phyloP scores from a whole-genome alignment of 2,329 filamentous ascomycete species.

The Fusarium sp. region DNA sequence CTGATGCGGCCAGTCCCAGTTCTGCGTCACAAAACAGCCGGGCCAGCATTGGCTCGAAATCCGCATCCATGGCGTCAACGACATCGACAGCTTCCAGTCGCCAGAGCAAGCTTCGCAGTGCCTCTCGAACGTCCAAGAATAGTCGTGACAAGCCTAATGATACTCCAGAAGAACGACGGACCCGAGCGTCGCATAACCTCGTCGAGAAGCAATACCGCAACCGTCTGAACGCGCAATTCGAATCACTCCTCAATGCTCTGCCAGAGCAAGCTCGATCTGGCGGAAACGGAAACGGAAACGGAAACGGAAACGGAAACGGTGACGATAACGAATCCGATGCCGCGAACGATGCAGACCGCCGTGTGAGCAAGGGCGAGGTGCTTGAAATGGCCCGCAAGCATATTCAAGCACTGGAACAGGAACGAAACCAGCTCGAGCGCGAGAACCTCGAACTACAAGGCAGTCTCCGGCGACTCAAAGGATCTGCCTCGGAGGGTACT shows the following conservation, averaged over 20 bases:
- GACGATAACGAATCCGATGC: conserved; percentile 39
- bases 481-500: conserved; percentile 17
- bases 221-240: conserved; percentile 44
- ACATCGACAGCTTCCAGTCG: conserved; percentile 42
- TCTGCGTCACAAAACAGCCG: conserved; percentile 41
- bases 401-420: conserved; percentile 40
- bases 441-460: conserved; percentile 43
- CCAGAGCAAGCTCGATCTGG: conserved; percentile 38
- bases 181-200: conserved; percentile 45
- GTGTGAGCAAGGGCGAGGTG: conserved; percentile 45
- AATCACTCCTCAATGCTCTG: conserved; percentile 39
- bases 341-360: conserved; percentile 37
- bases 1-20: conserved; percentile 41
- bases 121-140: conserved; percentile 45
- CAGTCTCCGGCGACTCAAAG: conserved; percentile 37
- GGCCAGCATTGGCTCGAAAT: conserved; percentile 38
- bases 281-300: conserved; percentile 6
- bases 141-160: conserved; percentile 42
- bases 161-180: conserved; percentile 44
- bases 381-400: conserved; percentile 45
- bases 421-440: conserved; percentile 38
- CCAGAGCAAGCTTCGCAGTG: conserved; percentile 43
- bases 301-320: conserved; percentile 2
- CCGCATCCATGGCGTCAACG: conserved; percentile 38
- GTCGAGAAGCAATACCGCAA: conserved; percentile 46